Conservation (phyloP, 2,329 filamentous ascomycete species). For the Pseudogymnoascus destructans region DNA sequence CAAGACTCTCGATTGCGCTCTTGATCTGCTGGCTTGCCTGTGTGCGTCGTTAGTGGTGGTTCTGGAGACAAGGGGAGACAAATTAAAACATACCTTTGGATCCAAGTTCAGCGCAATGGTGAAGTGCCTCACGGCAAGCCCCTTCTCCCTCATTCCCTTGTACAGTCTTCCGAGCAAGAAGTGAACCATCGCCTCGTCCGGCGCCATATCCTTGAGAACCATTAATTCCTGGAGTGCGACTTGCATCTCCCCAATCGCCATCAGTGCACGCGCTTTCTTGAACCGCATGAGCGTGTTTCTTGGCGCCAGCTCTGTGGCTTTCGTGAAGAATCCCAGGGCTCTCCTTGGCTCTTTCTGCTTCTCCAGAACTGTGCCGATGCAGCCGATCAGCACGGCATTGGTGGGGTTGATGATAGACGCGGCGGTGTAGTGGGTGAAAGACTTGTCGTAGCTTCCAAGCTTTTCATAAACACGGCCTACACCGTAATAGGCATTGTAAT, state of each 20-base stretch:
- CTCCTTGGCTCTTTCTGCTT: slow-evolving; percentile 70
- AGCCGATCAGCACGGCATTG: slow-evolving; percentile 84
- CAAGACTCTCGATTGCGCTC: slow-evolving; percentile 85
- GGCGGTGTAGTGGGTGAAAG: slow-evolving; percentile 79
- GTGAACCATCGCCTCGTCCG: slow-evolving; percentile 91
- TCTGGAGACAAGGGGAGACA: not conserved
- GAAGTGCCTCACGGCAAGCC: slow-evolving; percentile 79
- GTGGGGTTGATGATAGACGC: slow-evolving; percentile 85
- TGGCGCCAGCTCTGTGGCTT: slow-evolving; percentile 71
- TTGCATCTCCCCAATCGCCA: slow-evolving; percentile 58
- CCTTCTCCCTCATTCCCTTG: slow-evolving; percentile 57
- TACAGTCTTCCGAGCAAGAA: slow-evolving; percentile 83
- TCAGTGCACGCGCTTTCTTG: slow-evolving; percentile 79
- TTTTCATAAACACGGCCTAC: slow-evolving; percentile 74
- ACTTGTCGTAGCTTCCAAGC: slow-evolving; percentile 79
- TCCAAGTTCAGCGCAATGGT: slow-evolving; percentile 92
- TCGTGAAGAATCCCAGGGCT: slow-evolving; percentile 69
- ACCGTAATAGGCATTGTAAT: slow-evolving; percentile 99
- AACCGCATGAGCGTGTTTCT: slow-evolving; percentile 73
- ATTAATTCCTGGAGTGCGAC: slow-evolving; percentile 71
- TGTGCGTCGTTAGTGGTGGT: slow-evolving; percentile 12
- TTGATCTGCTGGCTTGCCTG: slow-evolving; percentile 91
- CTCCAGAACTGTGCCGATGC: slow-evolving; percentile 81
- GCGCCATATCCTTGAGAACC: slow-evolving; percentile 79
- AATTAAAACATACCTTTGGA: slow-evolving; percentile 59